Conservation (phyloP, 306 rosid species). For the Hippophae rhamnoides region DNA sequence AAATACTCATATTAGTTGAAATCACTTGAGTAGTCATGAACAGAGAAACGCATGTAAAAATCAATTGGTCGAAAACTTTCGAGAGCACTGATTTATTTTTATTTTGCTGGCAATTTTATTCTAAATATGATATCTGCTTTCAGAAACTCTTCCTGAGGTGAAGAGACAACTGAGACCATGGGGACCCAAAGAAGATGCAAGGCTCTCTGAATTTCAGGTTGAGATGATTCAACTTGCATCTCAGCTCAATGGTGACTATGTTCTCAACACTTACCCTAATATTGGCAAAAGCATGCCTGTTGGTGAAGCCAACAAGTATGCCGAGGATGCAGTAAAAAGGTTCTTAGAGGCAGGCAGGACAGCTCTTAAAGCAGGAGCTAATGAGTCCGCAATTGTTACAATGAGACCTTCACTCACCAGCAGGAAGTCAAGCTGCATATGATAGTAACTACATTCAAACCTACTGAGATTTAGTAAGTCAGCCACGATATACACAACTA, state of each 20-base stretch:
- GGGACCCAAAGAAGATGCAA: slow-evolving; percentile 61
- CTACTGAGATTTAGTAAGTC: too few species aligned
- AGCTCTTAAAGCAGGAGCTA: slow-evolving; percentile 82
- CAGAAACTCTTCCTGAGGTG: slow-evolving; percentile 79
- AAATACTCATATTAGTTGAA: too few species aligned
- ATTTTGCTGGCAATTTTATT: slow-evolving; percentile 1
- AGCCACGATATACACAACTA: too few species aligned
- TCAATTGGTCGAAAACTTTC: not conserved
- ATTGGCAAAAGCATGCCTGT: slow-evolving; percentile 71
- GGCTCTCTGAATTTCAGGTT: slow-evolving; percentile 79
- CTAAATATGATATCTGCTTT: slow-evolving; percentile 4
- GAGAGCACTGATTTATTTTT: not conserved
- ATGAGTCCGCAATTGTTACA: slow-evolving; percentile 69
- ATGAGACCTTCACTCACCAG: slow-evolving; percentile 94
- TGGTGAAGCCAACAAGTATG: slow-evolving; percentile 68
- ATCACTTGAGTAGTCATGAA: too few species aligned
- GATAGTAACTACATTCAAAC: too few species aligned
- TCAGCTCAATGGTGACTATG: slow-evolving; percentile 82
- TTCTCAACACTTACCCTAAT: slow-evolving; percentile 66
- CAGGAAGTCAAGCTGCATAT: slow-evolving; percentile 24
- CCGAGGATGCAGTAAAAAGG: slow-evolving; percentile 89
- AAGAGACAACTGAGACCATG: slow-evolving; percentile 44
- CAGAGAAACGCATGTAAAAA: too few species aligned
- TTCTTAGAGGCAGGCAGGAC: slow-evolving; percentile 80
- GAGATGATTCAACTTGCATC: slow-evolving; percentile 92